These are phyloP conservation scores for Hymenoscyphus scutula DNA, from an alignment of 2,329 filamentous ascomycete species.

Conservation along the genomic window DNA sequence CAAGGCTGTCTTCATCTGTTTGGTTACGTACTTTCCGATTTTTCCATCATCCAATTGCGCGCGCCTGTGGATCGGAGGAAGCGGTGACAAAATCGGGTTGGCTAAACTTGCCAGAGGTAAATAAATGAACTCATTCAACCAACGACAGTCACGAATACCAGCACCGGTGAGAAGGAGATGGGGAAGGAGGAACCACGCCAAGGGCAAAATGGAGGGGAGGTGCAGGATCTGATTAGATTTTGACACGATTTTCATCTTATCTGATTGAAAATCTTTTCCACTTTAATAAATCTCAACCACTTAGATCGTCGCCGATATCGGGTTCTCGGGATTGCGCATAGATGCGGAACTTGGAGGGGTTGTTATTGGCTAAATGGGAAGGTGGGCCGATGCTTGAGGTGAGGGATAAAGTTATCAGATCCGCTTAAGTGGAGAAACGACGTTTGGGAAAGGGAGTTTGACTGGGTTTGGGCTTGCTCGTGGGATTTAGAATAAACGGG, in stretches of 20 bases:
- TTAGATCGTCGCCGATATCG: conserved; percentile 3
- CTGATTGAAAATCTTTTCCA: background rate
- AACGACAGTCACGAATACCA: background rate
- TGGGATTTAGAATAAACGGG: background rate
- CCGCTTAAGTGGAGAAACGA: background rate
- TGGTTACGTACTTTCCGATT: background rate
- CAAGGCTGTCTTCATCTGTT: background rate
- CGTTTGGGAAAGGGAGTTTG: background rate
- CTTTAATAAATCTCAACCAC: background rate
- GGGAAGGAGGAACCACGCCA: background rate
- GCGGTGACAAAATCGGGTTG: background rate
- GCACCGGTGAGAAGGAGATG: background rate
- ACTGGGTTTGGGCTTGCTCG: too few relatives aligned
- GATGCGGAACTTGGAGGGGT: background rate
- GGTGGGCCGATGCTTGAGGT: background rate
- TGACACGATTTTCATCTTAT: conserved; percentile 10
- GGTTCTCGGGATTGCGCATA: conserved; percentile 3
- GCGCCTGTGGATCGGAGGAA: background rate
- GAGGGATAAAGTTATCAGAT: conserved; percentile 13
- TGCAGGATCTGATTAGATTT: conserved; percentile 12
- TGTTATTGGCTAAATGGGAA: background rate
- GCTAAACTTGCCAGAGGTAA: background rate
- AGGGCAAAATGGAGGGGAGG: background rate
- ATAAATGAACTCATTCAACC: background rate
- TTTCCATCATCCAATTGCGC: background rate